Percentiles rank a stretch among this genome's conserved stretches.
Conservation (phyloP, 2,329 filamentous ascomycete species). For the Hortaea sp. region DNA sequence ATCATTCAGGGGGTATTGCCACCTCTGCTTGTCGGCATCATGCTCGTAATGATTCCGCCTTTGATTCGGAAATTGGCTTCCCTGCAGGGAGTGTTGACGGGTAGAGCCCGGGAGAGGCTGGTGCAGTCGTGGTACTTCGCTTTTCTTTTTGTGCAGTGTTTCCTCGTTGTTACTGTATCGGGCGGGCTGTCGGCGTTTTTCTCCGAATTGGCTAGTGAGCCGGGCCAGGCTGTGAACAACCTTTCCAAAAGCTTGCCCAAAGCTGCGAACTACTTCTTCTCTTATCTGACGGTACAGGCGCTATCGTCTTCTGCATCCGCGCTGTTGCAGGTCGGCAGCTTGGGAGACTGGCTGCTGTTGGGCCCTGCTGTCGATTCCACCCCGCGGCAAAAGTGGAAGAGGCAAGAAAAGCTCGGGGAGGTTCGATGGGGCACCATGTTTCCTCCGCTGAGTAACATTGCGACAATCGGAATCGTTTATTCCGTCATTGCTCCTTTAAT, state of each 20-base stretch:
- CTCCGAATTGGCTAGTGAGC: constrained; percentile 53
- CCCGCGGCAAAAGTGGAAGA: constrained; percentile 67
- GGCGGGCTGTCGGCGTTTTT: constrained; percentile 61
- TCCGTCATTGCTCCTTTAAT: constrained; percentile 83
- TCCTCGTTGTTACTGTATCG: constrained; percentile 82
- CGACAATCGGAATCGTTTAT: constrained; percentile 80
- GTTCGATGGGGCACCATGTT: constrained; percentile 81
- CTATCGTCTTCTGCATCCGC: constrained; percentile 78
- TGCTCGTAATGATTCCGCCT: constrained; percentile 72
- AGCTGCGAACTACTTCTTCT: constrained; percentile 94
- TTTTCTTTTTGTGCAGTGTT: constrained; percentile 89
- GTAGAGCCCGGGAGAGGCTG: constrained; percentile 63
- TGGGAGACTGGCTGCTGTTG: constrained; percentile 72
- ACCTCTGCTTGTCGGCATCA: constrained; percentile 61
- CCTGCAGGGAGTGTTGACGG: constrained; percentile 72
- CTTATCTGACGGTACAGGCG: constrained; percentile 93
- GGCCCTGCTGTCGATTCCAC: constrained; percentile 77
- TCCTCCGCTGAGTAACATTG: constrained; percentile 92
- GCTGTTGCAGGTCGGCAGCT: constrained; percentile 68
- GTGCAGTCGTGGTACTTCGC: constrained; percentile 89
- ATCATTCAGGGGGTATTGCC: constrained; percentile 80
- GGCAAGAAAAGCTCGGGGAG: constrained; percentile 67
- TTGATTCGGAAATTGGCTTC: constrained; percentile 63
- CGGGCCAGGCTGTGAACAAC: constrained; percentile 58
- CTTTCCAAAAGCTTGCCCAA: constrained; percentile 73